Evolutionary conservation across 768 basidiomycete genomes (phyloP).

Genomic region (Serendipita vermifera): DNA sequence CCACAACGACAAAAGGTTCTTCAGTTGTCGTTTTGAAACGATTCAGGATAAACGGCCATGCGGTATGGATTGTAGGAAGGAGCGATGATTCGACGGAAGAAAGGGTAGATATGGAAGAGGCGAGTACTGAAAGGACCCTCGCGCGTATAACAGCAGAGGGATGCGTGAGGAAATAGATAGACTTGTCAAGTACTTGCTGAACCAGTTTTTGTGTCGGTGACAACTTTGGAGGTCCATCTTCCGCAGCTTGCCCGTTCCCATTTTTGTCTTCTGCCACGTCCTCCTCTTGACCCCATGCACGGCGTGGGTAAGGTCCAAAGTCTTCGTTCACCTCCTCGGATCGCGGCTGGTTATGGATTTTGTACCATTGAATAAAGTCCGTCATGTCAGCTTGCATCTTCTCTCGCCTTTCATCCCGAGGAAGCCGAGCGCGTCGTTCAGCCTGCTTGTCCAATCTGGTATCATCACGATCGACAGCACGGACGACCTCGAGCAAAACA

Average conservation of each 20-base stretch:
- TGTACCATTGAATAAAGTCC: slow-evolving; percentile 53
- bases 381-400: slow-evolving; percentile 15
- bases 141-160: slow-evolving; percentile 74
- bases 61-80: slow-evolving; percentile 70
- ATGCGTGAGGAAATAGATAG: slow-evolving; percentile 84
- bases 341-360: slow-evolving; percentile 27
- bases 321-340: slow-evolving; percentile 33
- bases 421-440: slow-evolving; percentile 13
- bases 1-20: slow-evolving; percentile 71
- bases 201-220: slow-evolving; percentile 66
- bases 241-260: slow-evolving; percentile 17
- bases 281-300: slow-evolving; percentile 37
- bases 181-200: slow-evolving; percentile 74
- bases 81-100: slow-evolving; percentile 53
- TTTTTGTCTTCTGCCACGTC: slow-evolving; percentile 19
- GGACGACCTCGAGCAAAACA: slow-evolving; percentile 74
- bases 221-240: slow-evolving; percentile 32
- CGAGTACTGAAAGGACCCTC: slow-evolving; percentile 62
- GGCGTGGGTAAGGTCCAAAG: slow-evolving; percentile 47
- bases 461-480: slow-evolving; percentile 52
- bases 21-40: slow-evolving; percentile 54
- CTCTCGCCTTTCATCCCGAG: slow-evolving; percentile 8
- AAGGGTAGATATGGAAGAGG: slow-evolving; percentile 55
- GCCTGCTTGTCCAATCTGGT: slow-evolving; percentile 18
- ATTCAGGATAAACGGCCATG: slow-evolving; percentile 92